Evolutionary conservation across 169 alveolate species (phyloP).

Genomic region (Theileria luwenshuni): DNA sequence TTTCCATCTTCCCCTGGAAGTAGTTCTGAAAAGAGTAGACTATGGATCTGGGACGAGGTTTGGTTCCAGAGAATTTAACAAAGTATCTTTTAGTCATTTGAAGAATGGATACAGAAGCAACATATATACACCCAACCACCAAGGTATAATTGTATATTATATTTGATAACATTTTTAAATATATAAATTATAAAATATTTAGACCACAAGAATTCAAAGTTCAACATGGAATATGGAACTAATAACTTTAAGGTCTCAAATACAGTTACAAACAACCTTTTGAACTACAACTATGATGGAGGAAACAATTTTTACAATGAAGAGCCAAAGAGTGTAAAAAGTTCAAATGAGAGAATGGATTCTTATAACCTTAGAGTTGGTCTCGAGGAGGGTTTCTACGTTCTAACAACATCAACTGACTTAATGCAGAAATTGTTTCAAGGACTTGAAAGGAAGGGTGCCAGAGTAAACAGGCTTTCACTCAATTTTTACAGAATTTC

Average conservation of each 20-base stretch:
- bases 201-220: neutral
- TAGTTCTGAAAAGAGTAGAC: conserved; percentile 41
- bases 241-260: neutral
- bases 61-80: neutral
- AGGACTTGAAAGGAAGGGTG: conserved; percentile 44
- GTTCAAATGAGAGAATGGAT: conserved; percentile 10
- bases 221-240: neutral
- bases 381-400: conserved; percentile 15
- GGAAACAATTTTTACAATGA: neutral
- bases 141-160: neutral
- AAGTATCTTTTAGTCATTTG: neutral
- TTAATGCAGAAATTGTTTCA: conserved; percentile 27
- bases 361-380: conserved; percentile 52
- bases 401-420: conserved; percentile 39
- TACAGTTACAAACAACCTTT: neutral
- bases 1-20: conserved; percentile 48
- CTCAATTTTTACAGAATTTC: conserved; percentile 40
- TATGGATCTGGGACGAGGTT: neutral
- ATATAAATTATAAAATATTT: no score
- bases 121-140: neutral
- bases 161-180: neutral
- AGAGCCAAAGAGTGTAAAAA: conserved; percentile 6
- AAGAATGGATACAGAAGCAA: neutral
- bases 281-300: neutral
- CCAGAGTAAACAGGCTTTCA: conserved; percentile 49